Base-by-base conservation (phyloP, 164 flowering plant species). In the Cinnamomum chago region DNA sequence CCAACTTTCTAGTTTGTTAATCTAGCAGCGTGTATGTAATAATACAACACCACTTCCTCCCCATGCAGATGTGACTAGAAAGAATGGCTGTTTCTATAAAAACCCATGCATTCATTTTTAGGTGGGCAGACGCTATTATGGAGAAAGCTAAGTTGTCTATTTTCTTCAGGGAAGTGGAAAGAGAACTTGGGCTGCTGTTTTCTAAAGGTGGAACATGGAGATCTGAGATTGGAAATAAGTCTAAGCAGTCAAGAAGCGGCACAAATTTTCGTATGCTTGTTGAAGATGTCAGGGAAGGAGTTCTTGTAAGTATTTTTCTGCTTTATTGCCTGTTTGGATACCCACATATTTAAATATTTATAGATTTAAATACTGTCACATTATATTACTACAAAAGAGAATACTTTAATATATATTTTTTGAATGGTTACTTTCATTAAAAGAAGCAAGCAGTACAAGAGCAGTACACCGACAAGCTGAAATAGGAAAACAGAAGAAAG, bases 231-330 rank as follows among this genome's bases (percentile, higher is more conserved):
- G 90, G 83, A 76, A 89, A 84, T 67, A 86, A 85, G 76, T 40
- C 84, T 18, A 88, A 85, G 76, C 85, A 88, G 77, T 77, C 90
- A 13, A 81, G 76, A 82, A 76, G 67, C 13, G 81, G 85, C 69
- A 86, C 82, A 24, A 86, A 86, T 80, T 95, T 93, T 72, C 90
- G 82, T 69, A 93, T 95, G 99, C 88, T 92, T 70, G 98, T 95
- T 70, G 99, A 95, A 84, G 99, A 95, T 84, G 75, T 95, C 58
- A 86, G 90, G 75, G 99, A 96, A 71, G 99, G 98, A 78, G 90
- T 96, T 5, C 97, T 96, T 68, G 97, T 96, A 86, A 88, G 97
- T 81, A 5, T 70, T 22, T 28, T 14, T 40, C 67, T 72, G 55
- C 7, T 2, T 23, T 67, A 20, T 40, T 18, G 20, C 25, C 17